Percentiles rank a stretch among this genome's conserved stretches.
These are phyloP conservation scores for Podaxis rugospora DNA, from an alignment of 768 basidiomycete species.

Conservation along the genomic window DNA sequence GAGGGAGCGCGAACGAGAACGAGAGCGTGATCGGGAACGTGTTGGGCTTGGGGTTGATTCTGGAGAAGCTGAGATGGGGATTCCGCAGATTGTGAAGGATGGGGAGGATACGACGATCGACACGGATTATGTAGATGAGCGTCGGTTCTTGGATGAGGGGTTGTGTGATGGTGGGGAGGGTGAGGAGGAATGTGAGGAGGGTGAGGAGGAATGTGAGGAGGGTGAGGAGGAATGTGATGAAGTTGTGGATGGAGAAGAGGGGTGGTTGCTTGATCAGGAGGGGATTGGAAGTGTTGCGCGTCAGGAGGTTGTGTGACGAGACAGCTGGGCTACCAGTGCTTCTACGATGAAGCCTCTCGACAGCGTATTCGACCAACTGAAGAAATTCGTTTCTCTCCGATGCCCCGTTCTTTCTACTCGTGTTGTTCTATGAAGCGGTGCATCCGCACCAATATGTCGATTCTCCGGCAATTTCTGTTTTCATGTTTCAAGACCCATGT, in stretches of 20 bases:
- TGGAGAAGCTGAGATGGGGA: background rate
- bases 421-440: too few relatives aligned
- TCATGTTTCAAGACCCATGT: background rate
- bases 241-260: slow-evolving; percentile 24
- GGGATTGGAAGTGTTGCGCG: slow-evolving; percentile 22
- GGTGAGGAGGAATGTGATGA: slow-evolving; percentile 17
- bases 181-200: slow-evolving; percentile 15
- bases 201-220: slow-evolving; percentile 19
- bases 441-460: too few relatives aligned
- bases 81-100: background rate
- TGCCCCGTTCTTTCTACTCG: background rate
- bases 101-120: slow-evolving; percentile 14
- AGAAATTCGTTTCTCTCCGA: background rate
- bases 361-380: too few relatives aligned
- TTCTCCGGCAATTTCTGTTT: background rate
- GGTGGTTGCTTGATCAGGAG: slow-evolving; percentile 26
- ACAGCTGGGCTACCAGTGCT: background rate
- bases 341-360: too few relatives aligned
- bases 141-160: slow-evolving; percentile 7
- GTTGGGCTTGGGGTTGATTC: slow-evolving; percentile 8
- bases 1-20: slow-evolving; percentile 7
- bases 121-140: background rate
- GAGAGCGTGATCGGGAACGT: background rate
- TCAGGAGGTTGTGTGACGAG: slow-evolving; percentile 20
- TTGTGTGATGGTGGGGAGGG: slow-evolving; percentile 17